A percentile compares a stretch with the other conserved stretches of the same genome.
Evolutionary conservation across 2,329 filamentous ascomycete species (phyloP).

Genomic region (Pseudogymnoascus sp.): DNA sequence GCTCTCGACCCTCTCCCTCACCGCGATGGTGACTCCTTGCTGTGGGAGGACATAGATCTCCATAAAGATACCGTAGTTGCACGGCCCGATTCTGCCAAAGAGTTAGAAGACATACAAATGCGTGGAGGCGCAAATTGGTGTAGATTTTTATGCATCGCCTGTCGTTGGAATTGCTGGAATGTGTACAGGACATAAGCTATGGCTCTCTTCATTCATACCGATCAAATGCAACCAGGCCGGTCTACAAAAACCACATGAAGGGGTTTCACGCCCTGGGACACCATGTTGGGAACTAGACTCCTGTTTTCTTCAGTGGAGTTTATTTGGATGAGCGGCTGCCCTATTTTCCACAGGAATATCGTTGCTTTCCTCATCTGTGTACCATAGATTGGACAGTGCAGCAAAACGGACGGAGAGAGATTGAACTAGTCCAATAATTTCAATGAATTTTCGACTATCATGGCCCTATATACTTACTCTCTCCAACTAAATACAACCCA

Average conservation of each 20-base stretch:
- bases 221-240: neutral
- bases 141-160: neutral
- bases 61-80: neutral
- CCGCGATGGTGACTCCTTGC: neutral
- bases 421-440: neutral
- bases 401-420: neutral
- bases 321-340: neutral
- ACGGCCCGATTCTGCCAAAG: neutral
- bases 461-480: conserved; percentile 18
- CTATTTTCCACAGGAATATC: neutral
- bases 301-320: neutral
- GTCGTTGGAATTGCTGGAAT: neutral
- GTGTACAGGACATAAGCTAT: neutral
- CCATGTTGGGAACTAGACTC: neutral
- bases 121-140: neutral
- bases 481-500: neutral
- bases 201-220: neutral
- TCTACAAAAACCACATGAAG: no score
- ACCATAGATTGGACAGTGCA: neutral
- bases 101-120: neutral
- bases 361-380: no score
- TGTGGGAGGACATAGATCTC: neutral
- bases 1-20: neutral
- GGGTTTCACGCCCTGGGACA: no score
- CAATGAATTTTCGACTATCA: neutral